A percentile compares a stretch with the other conserved stretches of the same genome.
phyloP scores from a whole-genome alignment of 208 protist species.

The Crithidia sp. region DNA sequence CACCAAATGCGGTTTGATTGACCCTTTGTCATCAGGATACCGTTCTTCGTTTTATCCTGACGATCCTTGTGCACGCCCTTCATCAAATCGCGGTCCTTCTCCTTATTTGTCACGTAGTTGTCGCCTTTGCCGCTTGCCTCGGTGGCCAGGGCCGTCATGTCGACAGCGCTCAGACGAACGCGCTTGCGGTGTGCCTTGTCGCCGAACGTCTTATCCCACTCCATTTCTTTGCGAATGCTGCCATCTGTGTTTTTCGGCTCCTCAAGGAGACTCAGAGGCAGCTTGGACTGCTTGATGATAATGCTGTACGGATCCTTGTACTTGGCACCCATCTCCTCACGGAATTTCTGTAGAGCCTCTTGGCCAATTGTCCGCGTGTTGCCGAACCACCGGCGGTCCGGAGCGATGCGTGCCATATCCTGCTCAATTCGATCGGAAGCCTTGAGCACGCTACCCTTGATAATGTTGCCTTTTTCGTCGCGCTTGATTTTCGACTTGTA shows the following conservation, averaged over 20 bases:
- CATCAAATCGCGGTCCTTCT: slow-evolving; percentile 68
- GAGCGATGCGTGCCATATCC: slow-evolving; percentile 93
- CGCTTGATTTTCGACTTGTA: slow-evolving; percentile 89
- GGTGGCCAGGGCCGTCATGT: slow-evolving; percentile 62
- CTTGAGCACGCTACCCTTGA: slow-evolving; percentile 90
- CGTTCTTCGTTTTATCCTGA: slow-evolving; percentile 84
- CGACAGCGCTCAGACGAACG: slow-evolving; percentile 60
- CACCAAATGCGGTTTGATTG: slow-evolving; percentile 99
- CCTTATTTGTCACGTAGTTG: slow-evolving; percentile 63
- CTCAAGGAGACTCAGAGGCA: slow-evolving; percentile 96
- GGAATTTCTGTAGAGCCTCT: slow-evolving; percentile 96
- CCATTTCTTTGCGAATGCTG: slow-evolving; percentile 94
- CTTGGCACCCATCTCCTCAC: slow-evolving; percentile 95
- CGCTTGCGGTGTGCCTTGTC: slow-evolving; percentile 94
- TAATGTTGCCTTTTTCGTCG: slow-evolving; percentile 92
- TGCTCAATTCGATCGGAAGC: slow-evolving; percentile 85
- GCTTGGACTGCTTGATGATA: slow-evolving; percentile 96
- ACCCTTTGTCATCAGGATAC: slow-evolving; percentile 97
- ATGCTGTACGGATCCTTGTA: slow-evolving; percentile 98
- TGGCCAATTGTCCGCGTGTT: slow-evolving; percentile 97
- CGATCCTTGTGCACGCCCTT: slow-evolving; percentile 50
- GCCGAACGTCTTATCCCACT: slow-evolving; percentile 97
- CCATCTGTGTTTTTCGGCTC: slow-evolving; percentile 84
- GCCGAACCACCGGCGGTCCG: slow-evolving; percentile 97
- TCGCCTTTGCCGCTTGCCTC: slow-evolving; percentile 47